phyloP scores from a whole-genome alignment of 805 yeast species.

The Metschnikowia rubicola region DNA sequence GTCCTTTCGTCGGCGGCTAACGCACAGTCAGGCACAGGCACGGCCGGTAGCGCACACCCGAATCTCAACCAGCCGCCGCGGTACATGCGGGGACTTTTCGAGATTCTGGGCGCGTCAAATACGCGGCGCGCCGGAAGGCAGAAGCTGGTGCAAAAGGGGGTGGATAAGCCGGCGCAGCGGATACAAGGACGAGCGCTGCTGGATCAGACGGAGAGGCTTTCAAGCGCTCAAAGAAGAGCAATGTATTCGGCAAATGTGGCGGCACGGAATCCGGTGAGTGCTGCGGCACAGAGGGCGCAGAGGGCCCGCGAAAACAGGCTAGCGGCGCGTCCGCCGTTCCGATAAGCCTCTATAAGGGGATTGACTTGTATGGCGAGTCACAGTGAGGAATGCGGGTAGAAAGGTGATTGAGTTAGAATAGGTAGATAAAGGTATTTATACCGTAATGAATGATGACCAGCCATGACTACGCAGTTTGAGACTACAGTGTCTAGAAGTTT shows the following conservation, averaged over 20 bases:
- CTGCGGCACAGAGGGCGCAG: constrained; percentile 15
- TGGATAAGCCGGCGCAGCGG: not conserved
- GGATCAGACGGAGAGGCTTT: not conserved
- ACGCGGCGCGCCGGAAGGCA: constrained; percentile 2
- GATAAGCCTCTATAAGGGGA: not conserved
- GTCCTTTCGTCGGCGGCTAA: too few species aligned
- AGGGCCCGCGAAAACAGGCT: constrained; percentile 12
- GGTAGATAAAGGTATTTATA: too few species aligned
- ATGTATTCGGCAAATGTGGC: not conserved
- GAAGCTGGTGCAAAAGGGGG: not conserved
- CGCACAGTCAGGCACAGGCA: not conserved
- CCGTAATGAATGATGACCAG: too few species aligned
- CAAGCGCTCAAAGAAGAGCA: not conserved
- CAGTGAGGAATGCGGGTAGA: too few species aligned
- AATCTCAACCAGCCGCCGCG: constrained; percentile 43
- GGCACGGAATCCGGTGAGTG: not conserved
- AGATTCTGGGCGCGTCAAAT: constrained; percentile 14
- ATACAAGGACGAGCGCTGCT: not conserved
- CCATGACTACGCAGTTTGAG: too few species aligned
- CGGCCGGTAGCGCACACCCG: constrained; percentile 23
- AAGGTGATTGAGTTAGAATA: too few species aligned
- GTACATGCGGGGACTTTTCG: constrained; percentile 39
- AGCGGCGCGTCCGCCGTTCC: constrained; percentile 11
- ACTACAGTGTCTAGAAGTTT: too few species aligned
- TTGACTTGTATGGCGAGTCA: too few species aligned